Conservation (phyloP, 495 filamentous ascomycete genomes). For the Halenospora varia region DNA sequence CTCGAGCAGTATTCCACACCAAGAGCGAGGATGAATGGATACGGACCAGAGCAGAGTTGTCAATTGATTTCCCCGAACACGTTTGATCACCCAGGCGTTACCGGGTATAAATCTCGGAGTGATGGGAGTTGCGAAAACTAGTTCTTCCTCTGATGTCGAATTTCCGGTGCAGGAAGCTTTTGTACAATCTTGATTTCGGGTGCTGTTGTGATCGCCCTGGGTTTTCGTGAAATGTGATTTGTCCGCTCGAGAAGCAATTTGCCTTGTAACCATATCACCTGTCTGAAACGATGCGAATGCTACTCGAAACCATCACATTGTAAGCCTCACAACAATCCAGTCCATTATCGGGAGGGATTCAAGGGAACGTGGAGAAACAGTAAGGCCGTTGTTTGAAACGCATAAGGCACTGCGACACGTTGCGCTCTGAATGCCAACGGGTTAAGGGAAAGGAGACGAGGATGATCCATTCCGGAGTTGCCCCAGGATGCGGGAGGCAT, state of each 20-base stretch:
- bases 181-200: too few species aligned
- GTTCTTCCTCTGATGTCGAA: too few species aligned
- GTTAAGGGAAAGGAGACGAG: not conserved
- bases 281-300: not conserved
- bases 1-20: too few species aligned
- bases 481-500: not conserved
- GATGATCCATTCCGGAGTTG: conserved; percentile 13
- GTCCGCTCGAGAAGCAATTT: not conserved
- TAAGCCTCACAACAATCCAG: not conserved
- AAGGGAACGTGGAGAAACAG: not conserved
- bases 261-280: not conserved
- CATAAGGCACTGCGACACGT: conserved; percentile 1
- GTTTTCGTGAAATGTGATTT: not conserved
- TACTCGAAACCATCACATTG: not conserved
- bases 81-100: too few species aligned
- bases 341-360: not conserved
- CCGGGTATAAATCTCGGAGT: too few species aligned
- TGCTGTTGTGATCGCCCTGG: too few species aligned
- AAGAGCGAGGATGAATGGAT: too few species aligned
- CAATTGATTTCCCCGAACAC: too few species aligned
- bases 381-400: conserved; percentile 4
- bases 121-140: too few species aligned
- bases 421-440: not conserved
- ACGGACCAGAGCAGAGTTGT: too few species aligned
- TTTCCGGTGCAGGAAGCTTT: too few species aligned